Evolutionary conservation across 495 filamentous ascomycete species (phyloP).

Genomic region (Podospora tetraspora): DNA sequence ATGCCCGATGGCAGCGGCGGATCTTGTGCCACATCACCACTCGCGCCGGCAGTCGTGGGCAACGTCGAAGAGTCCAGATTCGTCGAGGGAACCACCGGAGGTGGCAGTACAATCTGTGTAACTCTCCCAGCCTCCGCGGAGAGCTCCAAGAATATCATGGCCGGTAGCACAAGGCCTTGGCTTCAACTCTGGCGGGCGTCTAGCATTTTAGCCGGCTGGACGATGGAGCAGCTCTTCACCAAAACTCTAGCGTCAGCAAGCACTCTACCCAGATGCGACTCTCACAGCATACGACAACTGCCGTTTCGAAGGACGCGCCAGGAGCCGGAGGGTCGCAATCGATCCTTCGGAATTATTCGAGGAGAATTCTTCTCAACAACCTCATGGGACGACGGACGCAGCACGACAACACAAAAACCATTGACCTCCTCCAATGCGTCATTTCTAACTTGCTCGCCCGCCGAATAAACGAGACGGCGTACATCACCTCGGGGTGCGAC

Average conservation of each 20-base stretch:
- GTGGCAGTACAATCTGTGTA: not conserved
- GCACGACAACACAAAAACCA: not conserved
- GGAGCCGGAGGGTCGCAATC: not conserved
- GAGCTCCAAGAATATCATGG: not conserved
- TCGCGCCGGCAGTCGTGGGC: not conserved
- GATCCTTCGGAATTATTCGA: not conserved
- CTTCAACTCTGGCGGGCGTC: not conserved
- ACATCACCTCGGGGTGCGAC: not conserved
- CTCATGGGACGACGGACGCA: not conserved
- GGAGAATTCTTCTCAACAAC: not conserved
- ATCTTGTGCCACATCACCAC: not conserved
- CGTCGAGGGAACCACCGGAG: not conserved
- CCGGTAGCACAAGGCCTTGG: not conserved
- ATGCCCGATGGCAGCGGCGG: not conserved
- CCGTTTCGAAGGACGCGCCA: not conserved
- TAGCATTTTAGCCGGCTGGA: not conserved
- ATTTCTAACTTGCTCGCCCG: not conserved
- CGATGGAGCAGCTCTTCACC: no score
- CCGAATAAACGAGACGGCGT: not conserved
- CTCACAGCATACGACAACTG: not conserved
- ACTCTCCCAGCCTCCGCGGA: not conserved
- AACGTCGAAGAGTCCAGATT: not conserved
- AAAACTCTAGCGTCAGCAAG: not conserved
- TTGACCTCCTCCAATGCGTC: not conserved
- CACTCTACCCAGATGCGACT: not conserved